phyloP scores from a whole-genome alignment of 495 filamentous ascomycete genomes.

The Podospora comata region DNA sequence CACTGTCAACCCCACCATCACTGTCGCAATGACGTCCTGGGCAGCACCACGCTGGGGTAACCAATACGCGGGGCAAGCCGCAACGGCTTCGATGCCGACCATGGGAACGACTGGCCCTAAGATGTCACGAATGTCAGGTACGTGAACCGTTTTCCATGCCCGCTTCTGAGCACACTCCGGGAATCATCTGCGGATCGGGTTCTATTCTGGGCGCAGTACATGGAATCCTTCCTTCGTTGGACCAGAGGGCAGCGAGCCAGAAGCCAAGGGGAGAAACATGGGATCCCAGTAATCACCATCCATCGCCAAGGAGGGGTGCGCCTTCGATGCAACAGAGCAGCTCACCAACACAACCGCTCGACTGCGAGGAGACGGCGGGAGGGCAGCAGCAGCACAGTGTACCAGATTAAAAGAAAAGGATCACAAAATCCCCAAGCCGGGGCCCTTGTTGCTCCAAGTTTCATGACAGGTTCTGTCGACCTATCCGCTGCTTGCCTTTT shows the following conservation, averaged over 20 bases:
- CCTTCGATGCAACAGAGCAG: constrained; percentile 1
- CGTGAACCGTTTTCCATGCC: not conserved
- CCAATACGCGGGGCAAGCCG: constrained; percentile 5
- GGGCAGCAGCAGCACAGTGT: not conserved
- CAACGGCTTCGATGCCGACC: not conserved
- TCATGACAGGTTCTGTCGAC: not conserved
- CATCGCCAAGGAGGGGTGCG: constrained; percentile 3
- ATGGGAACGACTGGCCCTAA: no score
- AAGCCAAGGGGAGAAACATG: not conserved
- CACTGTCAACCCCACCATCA: not conserved
- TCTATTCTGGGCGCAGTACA: not conserved
- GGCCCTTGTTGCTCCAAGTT: not conserved
- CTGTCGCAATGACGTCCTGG: constrained; percentile 17
- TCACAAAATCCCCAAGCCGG: not conserved
- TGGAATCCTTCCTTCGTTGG: not conserved
- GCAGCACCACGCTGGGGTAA: not conserved
- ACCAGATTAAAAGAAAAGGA: not conserved
- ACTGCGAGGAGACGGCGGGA: not conserved
- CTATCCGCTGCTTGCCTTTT: not conserved
- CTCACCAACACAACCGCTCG: not conserved
- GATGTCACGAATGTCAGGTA: constrained; percentile 7
- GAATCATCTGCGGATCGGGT: constrained; percentile 4
- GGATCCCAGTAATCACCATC: not conserved
- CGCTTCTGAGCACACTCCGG: not conserved
- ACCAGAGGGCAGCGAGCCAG: not conserved